Percentiles rank a stretch among this genome's conserved stretches.
phyloP scores from a whole-genome alignment of 768 basidiomycete species.

The Strobilomyces dryophilus region DNA sequence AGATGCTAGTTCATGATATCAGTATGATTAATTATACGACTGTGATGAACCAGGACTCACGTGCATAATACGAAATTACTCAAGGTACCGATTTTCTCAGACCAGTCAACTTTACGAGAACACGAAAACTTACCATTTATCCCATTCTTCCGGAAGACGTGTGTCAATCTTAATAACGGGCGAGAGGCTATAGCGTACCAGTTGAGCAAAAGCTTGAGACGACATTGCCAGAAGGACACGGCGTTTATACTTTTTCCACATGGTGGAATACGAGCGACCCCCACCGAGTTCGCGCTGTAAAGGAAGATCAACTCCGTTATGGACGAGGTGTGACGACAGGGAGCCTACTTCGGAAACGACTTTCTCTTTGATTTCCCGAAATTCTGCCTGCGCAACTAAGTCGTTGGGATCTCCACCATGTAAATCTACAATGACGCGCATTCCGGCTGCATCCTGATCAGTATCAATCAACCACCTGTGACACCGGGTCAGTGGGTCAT shows the following conservation, averaged over 20 bases:
- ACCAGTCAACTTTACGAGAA: background rate
- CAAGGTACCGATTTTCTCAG: slow-evolving; percentile 6
- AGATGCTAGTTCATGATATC: slow-evolving; percentile 47
- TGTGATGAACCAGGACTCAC: slow-evolving; percentile 42
- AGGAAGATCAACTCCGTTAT: background rate
- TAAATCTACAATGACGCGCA: slow-evolving; percentile 82
- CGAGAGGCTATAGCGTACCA: slow-evolving; percentile 50
- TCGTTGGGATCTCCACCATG: slow-evolving; percentile 78
- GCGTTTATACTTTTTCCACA: slow-evolving; percentile 87
- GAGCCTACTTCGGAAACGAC: slow-evolving; percentile 60
- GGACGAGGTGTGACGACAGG: background rate
- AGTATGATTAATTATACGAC: slow-evolving; percentile 1
- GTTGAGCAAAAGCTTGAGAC: slow-evolving; percentile 91
- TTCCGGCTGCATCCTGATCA: slow-evolving; percentile 76
- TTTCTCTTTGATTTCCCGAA: slow-evolving; percentile 82
- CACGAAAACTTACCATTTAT: slow-evolving; percentile 69
- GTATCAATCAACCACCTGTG: slow-evolving; percentile 86
- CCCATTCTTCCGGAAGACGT: slow-evolving; percentile 60
- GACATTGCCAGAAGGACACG: slow-evolving; percentile 92
- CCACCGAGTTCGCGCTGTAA: slow-evolving; percentile 70
- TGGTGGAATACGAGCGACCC: slow-evolving; percentile 66
- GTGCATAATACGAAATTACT: slow-evolving; percentile 95
- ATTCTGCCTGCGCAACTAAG: slow-evolving; percentile 72
- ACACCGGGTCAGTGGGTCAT: slow-evolving; percentile 4
- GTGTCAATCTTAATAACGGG: background rate